Evolutionary conservation across 2,329 filamentous ascomycete genomes (phyloP).

Genomic region (Colletotrichum sp.): DNA sequence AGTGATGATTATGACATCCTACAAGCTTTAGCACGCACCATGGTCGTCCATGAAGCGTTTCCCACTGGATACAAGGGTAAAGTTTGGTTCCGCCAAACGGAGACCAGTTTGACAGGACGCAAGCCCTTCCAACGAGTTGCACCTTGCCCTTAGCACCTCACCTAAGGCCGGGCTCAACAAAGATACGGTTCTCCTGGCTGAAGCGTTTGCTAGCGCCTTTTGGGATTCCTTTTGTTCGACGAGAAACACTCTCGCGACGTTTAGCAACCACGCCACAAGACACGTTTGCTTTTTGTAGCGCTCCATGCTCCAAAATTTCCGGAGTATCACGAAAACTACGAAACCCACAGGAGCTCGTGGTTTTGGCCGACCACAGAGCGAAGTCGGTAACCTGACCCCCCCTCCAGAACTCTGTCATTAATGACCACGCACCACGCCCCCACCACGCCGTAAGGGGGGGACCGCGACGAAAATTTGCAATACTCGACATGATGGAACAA

Average conservation of each 20-base stretch:
- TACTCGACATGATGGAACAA: neutral
- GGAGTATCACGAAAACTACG: slow-evolving; percentile 5
- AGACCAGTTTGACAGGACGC: neutral
- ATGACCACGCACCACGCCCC: slow-evolving; percentile 2
- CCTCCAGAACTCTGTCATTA: slow-evolving; percentile 8
- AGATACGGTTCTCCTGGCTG: neutral
- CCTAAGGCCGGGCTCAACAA: neutral
- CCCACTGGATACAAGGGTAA: neutral
- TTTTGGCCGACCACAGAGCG: neutral
- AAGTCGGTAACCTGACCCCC: neutral
- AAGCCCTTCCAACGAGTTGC: neutral
- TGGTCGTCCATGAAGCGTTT: neutral
- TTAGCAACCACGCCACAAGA: neutral
- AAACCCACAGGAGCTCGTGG: neutral
- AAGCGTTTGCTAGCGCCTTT: neutral
- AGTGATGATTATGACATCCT: neutral
- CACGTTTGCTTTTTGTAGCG: neutral
- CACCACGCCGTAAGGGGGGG: neutral
- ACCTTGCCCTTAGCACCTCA: neutral
- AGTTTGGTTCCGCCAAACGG: slow-evolving; percentile 1
- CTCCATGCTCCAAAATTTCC: neutral
- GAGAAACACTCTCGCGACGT: neutral
- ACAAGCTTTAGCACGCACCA: slow-evolving; percentile 3
- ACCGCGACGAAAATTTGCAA: neutral
- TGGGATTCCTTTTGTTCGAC: neutral